Percentiles rank a stretch among this genome's conserved stretches.
phyloP scores from a whole-genome alignment of 129 eudicot species.

The Arctium minus region DNA sequence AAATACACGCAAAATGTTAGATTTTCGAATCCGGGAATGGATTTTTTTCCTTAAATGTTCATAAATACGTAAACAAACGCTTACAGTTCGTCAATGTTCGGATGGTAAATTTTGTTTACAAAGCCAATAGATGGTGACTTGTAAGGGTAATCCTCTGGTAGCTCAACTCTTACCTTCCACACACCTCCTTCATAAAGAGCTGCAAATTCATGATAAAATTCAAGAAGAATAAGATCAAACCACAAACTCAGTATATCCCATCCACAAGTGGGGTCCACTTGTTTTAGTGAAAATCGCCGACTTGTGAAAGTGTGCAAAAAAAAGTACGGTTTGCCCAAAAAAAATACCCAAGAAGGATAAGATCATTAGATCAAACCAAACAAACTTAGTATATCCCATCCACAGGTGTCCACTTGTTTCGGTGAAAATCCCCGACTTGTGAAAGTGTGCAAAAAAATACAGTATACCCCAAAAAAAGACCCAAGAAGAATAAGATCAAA shows the following conservation, averaged over 20 bases:
- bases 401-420: no score
- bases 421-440: no score
- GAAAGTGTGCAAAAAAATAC: no score
- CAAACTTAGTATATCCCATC: no score
- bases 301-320: background rate
- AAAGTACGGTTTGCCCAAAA: background rate
- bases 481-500: background rate
- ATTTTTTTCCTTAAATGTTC: background rate
- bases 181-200: slow-evolving; percentile 77
- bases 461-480: no score
- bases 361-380: no score
- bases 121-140: slow-evolving; percentile 74
- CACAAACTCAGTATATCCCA: background rate
- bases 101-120: slow-evolving; percentile 70
- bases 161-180: slow-evolving; percentile 79
- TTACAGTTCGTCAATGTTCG: slow-evolving; percentile 73
- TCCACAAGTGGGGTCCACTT: background rate
- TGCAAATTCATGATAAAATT: background rate
- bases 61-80: background rate
- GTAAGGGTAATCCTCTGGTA: slow-evolving; percentile 84
- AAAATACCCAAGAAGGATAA: background rate
- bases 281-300: background rate
- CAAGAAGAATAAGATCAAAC: background rate
- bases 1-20: background rate
- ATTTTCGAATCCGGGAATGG: background rate